Percentiles rank a stretch among this genome's conserved stretches.
Conservation (phyloP, 2,329 filamentous ascomycete genomes). For the Ilyonectria destructans region DNA sequence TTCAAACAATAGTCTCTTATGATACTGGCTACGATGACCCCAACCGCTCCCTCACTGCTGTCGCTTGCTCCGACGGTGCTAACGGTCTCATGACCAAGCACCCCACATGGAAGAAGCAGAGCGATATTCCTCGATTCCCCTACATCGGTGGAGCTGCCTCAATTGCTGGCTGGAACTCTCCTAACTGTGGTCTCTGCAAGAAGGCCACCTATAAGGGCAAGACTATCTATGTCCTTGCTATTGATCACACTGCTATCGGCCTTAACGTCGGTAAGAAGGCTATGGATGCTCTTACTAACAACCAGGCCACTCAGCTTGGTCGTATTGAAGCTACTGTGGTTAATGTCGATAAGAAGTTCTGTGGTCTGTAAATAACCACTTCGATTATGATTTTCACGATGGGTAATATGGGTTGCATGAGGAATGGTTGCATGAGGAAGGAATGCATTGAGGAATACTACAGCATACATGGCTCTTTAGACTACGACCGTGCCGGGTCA, state of each 20-base stretch:
- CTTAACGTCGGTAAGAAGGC: slow-evolving; percentile 73
- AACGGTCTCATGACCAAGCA: slow-evolving; percentile 78
- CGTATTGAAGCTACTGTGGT: slow-evolving; percentile 66
- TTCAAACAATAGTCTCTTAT: slow-evolving; percentile 73
- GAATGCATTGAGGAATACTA: no score
- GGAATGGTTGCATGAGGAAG: no score
- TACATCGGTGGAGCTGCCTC: slow-evolving; percentile 69
- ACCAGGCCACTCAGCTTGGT: slow-evolving; percentile 66
- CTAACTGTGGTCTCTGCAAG: slow-evolving; percentile 74
- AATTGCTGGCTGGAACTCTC: slow-evolving; percentile 71
- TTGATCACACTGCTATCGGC: slow-evolving; percentile 66
- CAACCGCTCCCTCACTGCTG: slow-evolving; percentile 66
- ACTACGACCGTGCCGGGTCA: no score
- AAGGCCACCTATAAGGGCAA: slow-evolving; percentile 66
- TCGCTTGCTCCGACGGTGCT: slow-evolving; percentile 78
- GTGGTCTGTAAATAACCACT: slow-evolving; percentile 56
- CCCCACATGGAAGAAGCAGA: slow-evolving; percentile 73
- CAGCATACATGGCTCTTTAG: no score
- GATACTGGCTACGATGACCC: slow-evolving; percentile 79
- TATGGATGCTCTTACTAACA: slow-evolving; percentile 70
- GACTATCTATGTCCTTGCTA: slow-evolving; percentile 69
- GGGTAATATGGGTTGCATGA: no score
- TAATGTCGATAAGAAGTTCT: slow-evolving; percentile 62
- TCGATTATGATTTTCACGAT: no score
- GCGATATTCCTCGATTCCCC: slow-evolving; percentile 66